These are phyloP conservation scores for Bipolaris cookei DNA, from an alignment of 2,329 filamentous ascomycete species.

Conservation along the genomic window DNA sequence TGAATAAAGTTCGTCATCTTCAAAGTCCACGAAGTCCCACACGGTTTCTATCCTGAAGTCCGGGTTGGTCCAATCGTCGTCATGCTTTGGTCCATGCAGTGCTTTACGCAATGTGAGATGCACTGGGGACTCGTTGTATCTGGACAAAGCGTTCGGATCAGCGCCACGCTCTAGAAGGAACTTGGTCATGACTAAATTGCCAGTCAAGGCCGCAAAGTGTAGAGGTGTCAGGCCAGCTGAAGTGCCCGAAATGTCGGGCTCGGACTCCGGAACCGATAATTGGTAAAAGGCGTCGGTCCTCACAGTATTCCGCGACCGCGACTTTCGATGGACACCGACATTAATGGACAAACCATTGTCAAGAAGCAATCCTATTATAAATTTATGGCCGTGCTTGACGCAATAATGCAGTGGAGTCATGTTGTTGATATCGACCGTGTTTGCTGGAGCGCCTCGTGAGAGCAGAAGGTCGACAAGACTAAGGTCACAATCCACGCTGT, in stretches of 20 bases:
- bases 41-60: background rate
- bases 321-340: slow-evolving; percentile 8
- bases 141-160: background rate
- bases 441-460: slow-evolving; percentile 3
- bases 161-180: slow-evolving; percentile 1
- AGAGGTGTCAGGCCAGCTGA: background rate
- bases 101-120: background rate
- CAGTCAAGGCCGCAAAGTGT: background rate
- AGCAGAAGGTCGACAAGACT: slow-evolving; percentile 10
- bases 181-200: background rate
- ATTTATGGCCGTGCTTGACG: slow-evolving; percentile 16
- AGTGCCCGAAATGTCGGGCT: background rate
- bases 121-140: background rate
- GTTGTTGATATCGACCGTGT: slow-evolving; percentile 8
- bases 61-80: background rate
- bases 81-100: background rate
- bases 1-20: background rate
- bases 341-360: slow-evolving; percentile 10
- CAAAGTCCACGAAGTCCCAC: background rate
- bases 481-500: background rate
- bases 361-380: slow-evolving; percentile 13
- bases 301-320: background rate
- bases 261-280: background rate
- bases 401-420: slow-evolving; percentile 19
- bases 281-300: background rate